Conservation (phyloP, 2,329 filamentous ascomycete genomes). For the Pseudogymnoascus sp. region DNA sequence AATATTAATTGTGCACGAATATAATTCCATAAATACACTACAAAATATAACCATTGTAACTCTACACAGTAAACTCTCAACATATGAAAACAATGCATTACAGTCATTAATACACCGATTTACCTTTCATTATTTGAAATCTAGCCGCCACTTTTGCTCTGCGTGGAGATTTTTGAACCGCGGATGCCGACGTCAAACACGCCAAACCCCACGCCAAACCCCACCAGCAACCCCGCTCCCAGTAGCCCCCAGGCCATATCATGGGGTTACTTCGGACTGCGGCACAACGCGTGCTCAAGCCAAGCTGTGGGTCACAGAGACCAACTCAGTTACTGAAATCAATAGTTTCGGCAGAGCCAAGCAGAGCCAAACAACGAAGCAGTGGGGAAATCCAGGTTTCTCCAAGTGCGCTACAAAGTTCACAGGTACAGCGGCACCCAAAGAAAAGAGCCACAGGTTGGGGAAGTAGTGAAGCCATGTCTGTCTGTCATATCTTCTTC, state of each 20-base stretch:
- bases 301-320: not conserved
- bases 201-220: not conserved
- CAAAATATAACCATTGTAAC: not conserved
- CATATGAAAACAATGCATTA: not conserved
- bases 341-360: too few relatives aligned
- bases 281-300: not conserved
- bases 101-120: not conserved
- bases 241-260: not conserved
- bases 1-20: not conserved
- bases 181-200: not conserved
- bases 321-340: not conserved
- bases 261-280: not conserved
- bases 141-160: not conserved
- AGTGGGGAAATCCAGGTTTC: not conserved
- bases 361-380: too few relatives aligned
- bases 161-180: not conserved
- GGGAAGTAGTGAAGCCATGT: not conserved
- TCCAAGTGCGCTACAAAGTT: not conserved
- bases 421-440: not conserved
- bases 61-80: not conserved
- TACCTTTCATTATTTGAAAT: not conserved
- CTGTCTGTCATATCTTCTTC: not conserved
- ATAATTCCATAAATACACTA: not conserved
- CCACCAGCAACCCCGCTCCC: not conserved
- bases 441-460: too few relatives aligned